These are phyloP conservation scores for Penicillium waksmanii DNA, from an alignment of 495 filamentous ascomycete species.

Conservation along the genomic window DNA sequence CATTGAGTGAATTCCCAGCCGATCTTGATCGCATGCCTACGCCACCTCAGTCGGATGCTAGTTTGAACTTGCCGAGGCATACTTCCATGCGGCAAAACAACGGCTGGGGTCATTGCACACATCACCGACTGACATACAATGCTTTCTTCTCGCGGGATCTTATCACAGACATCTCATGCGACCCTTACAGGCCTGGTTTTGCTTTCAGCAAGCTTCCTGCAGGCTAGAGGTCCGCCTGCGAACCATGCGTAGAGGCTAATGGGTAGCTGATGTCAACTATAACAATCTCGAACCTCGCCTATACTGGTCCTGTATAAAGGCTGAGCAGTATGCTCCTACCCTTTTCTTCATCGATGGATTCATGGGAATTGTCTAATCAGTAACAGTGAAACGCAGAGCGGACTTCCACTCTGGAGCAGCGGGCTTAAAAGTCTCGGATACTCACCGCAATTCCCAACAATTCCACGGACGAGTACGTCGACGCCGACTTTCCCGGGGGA, in stretches of 20 bases:
- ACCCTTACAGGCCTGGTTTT: slow-evolving; percentile 34
- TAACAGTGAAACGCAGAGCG: slow-evolving; percentile 29
- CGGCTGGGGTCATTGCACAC: slow-evolving; percentile 29
- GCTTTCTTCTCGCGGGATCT: slow-evolving; percentile 32
- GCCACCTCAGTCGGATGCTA: slow-evolving; percentile 25
- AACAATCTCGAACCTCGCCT: slow-evolving; percentile 32
- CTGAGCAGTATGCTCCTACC: slow-evolving; percentile 25
- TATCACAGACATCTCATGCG: slow-evolving; percentile 31
- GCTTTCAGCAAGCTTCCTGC: slow-evolving; percentile 35
- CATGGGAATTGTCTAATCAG: neutral
- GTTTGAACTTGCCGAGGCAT: slow-evolving; percentile 29
- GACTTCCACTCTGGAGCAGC: slow-evolving; percentile 34
- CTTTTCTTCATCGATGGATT: neutral
- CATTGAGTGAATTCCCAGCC: slow-evolving; percentile 16
- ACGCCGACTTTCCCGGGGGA: slow-evolving; percentile 15
- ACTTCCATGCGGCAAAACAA: slow-evolving; percentile 34
- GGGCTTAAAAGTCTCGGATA: slow-evolving; percentile 29
- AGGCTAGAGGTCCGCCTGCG: slow-evolving; percentile 32
- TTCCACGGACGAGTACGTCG: slow-evolving; percentile 12
- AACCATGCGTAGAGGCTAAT: slow-evolving; percentile 29
- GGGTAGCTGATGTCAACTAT: slow-evolving; percentile 29
- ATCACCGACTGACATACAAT: slow-evolving; percentile 31
- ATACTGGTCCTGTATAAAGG: slow-evolving; percentile 37
- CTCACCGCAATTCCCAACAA: slow-evolving; percentile 26
- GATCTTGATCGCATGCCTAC: slow-evolving; percentile 26